These are phyloP conservation scores for Schoenoplectus triqueter DNA, from an alignment of 202 grass and related monocot genomes.

Conservation along the genomic window DNA sequence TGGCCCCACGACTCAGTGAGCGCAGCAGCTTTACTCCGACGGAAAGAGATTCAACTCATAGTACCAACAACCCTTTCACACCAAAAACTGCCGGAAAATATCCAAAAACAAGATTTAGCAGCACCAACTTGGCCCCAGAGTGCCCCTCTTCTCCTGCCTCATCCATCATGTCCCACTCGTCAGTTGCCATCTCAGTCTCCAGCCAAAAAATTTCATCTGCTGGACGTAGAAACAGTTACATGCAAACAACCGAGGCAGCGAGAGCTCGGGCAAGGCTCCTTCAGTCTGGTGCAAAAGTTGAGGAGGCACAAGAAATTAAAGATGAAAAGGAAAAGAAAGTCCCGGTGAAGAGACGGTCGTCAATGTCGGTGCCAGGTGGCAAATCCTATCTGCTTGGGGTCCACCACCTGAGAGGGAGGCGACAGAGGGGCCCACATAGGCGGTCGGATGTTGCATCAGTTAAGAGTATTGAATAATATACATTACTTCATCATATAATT, in stretches of 20 bases:
- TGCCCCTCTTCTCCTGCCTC: slow-evolving; percentile 26
- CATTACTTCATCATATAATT: slow-evolving; percentile 3
- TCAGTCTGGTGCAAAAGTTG: not conserved
- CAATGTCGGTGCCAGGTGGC: slow-evolving; percentile 26
- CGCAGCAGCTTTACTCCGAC: slow-evolving; percentile 27
- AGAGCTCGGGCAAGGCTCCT: slow-evolving; percentile 44
- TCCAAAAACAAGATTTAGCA: slow-evolving; percentile 25
- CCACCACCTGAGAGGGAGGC: not conserved
- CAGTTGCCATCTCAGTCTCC: not conserved
- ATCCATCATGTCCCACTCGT: slow-evolving; percentile 16
- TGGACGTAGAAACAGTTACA: slow-evolving; percentile 48
- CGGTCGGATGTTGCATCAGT: slow-evolving; percentile 22
- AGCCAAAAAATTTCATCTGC: slow-evolving; percentile 26
- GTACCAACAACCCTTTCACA: slow-evolving; percentile 18
- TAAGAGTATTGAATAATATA: slow-evolving; percentile 35
- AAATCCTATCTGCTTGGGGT: not conserved
- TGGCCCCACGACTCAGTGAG: slow-evolving; percentile 32
- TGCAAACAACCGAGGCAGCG: slow-evolving; percentile 46
- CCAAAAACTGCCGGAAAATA: slow-evolving; percentile 4
- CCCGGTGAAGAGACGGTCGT: slow-evolving; percentile 31
- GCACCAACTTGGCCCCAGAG: slow-evolving; percentile 26
- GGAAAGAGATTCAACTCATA: slow-evolving; percentile 24
- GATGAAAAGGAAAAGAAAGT: slow-evolving; percentile 11
- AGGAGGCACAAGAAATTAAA: not conserved
- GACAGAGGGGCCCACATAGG: slow-evolving; percentile 22